A percentile compares a stretch with the other conserved stretches of the same genome.
These are phyloP conservation scores for Xylaria digitata DNA, from an alignment of 2,329 filamentous ascomycete genomes.

Conservation along the genomic window DNA sequence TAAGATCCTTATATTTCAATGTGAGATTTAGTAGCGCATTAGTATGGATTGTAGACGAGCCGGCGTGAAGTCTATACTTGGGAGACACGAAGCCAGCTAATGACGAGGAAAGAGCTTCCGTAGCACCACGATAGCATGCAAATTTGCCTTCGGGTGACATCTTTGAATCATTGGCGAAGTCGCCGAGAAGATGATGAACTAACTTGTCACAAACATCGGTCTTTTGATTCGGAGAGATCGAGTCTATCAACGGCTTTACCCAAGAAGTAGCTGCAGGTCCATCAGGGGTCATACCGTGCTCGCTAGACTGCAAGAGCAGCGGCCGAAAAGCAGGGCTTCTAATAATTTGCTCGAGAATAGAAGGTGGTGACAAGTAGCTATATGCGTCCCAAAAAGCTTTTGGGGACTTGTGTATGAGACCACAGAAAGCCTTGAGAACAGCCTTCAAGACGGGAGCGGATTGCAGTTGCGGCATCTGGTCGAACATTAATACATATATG, in stretches of 20 bases:
- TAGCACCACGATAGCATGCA: constrained; percentile 72
- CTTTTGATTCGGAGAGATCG: constrained; percentile 79
- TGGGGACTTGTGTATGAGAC: constrained; percentile 78
- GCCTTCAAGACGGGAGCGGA: constrained; percentile 71
- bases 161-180: constrained; percentile 64
- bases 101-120: constrained; percentile 69
- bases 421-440: constrained; percentile 76
- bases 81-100: constrained; percentile 66
- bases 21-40: constrained; percentile 74
- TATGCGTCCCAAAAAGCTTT: constrained; percentile 90
- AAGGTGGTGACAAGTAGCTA: constrained; percentile 80
- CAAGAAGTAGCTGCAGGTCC: constrained; percentile 78
- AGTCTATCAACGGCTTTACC: constrained; percentile 81
- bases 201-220: constrained; percentile 85
- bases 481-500: constrained; percentile 72
- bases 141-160: constrained; percentile 69
- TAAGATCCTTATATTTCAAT: constrained; percentile 69
- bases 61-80: constrained; percentile 57
- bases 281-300: constrained; percentile 61
- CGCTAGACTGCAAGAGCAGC: constrained; percentile 71
- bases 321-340: constrained; percentile 73
- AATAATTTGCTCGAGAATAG: constrained; percentile 86
- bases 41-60: constrained; percentile 69
- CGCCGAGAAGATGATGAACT: constrained; percentile 77
- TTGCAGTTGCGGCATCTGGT: constrained; percentile 63